Conservation (phyloP, 2,329 filamentous ascomycete species). For the Phialophora verrucosa region DNA sequence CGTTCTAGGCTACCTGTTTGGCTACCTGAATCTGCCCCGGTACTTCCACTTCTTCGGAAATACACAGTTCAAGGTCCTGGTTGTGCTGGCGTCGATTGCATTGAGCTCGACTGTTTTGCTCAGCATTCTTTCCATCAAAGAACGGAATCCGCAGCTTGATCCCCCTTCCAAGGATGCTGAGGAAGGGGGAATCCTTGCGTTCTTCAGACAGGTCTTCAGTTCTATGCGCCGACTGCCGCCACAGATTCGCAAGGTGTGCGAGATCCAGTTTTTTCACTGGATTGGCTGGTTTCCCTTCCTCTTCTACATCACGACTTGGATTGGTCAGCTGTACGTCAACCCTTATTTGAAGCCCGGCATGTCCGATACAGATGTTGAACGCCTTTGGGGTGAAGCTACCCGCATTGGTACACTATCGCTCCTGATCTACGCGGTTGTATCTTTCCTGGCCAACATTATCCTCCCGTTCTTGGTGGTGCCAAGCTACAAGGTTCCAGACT, state of each 20-base stretch:
- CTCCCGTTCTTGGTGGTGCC: slow-evolving; percentile 85
- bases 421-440: slow-evolving; percentile 84
- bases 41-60: slow-evolving; percentile 80
- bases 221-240: slow-evolving; percentile 80
- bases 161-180: slow-evolving; percentile 65
- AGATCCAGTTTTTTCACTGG: slow-evolving; percentile 86
- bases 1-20: slow-evolving; percentile 86
- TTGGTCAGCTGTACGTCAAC: slow-evolving; percentile 90
- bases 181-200: slow-evolving; percentile 67
- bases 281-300: slow-evolving; percentile 95
- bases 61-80: slow-evolving; percentile 92
- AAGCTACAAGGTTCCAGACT: slow-evolving; percentile 61
- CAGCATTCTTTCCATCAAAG: slow-evolving; percentile 71
- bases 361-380: slow-evolving; percentile 74
- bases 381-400: slow-evolving; percentile 82
- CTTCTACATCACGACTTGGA: slow-evolving; percentile 93
- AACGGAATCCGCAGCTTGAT: slow-evolving; percentile 80
- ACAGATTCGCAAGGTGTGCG: slow-evolving; percentile 81
- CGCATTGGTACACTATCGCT: slow-evolving; percentile 87
- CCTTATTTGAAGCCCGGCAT: slow-evolving; percentile 80
- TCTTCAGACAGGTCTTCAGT: slow-evolving; percentile 78
- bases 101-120: slow-evolving; percentile 72
- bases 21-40: slow-evolving; percentile 78
- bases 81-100: slow-evolving; percentile 78
- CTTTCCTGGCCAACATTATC: slow-evolving; percentile 78